phyloP scores from a whole-genome alignment of 768 basidiomycete genomes.

The Russula foetens region DNA sequence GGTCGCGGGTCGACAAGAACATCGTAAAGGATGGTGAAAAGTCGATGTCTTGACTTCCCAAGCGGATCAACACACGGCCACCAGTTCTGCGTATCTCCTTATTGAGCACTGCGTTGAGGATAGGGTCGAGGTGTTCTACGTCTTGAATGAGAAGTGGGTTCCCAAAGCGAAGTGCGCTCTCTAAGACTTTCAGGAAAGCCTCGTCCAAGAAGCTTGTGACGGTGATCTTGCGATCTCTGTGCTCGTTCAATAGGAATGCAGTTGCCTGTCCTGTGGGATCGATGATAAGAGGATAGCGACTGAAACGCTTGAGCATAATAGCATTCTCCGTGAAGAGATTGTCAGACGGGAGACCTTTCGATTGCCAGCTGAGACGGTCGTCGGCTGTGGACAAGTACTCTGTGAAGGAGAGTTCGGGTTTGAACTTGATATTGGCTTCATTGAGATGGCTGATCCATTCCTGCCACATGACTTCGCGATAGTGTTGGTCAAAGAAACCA shows the following conservation, averaged over 20 bases:
- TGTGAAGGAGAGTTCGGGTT: constrained; percentile 82
- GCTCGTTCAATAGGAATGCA: constrained; percentile 87
- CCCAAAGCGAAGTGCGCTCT: constrained; percentile 97
- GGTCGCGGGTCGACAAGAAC: constrained; percentile 97
- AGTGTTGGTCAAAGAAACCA: constrained; percentile 98
- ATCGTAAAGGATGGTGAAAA: constrained; percentile 99
- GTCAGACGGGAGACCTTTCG: constrained; percentile 91
- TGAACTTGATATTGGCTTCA: constrained; percentile 88
- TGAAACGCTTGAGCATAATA: constrained; percentile 98
- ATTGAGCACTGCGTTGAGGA: constrained; percentile 95
- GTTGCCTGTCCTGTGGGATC: constrained; percentile 98
- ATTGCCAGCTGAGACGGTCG: constrained; percentile 92
- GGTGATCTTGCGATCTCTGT: constrained; percentile 93
- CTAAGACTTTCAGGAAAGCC: constrained; percentile 96
- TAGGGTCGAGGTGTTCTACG: constrained; percentile 95
- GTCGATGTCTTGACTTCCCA: constrained; percentile 97
- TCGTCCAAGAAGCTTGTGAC: constrained; percentile 98
- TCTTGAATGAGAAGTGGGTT: constrained; percentile 97
- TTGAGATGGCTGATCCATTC: constrained; percentile 86
- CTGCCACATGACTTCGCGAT: constrained; percentile 95
- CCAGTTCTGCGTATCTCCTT: constrained; percentile 93
- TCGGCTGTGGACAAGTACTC: constrained; percentile 98
- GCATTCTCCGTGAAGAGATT: constrained; percentile 97
- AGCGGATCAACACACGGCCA: constrained; percentile 91
- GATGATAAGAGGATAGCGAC: constrained; percentile 94